phyloP scores from a whole-genome alignment of 2,329 filamentous ascomycete genomes.

The Drechslera avenae region DNA sequence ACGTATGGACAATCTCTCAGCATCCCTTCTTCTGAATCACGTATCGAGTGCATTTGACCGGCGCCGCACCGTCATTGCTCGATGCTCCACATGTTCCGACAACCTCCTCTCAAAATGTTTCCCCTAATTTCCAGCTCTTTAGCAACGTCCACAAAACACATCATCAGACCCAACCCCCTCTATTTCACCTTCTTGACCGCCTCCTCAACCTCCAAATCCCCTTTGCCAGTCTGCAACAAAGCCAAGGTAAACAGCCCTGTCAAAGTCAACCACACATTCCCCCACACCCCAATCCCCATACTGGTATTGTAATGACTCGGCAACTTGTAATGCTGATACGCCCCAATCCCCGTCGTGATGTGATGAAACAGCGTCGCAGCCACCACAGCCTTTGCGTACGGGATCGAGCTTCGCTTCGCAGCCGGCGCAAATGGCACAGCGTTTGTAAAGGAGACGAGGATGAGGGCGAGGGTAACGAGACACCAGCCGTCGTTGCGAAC shows the following conservation, averaged over 20 bases:
- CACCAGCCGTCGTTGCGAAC: slow-evolving; percentile 35
- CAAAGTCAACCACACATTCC: slow-evolving; percentile 31
- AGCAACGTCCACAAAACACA: no score
- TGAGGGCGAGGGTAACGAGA: slow-evolving; percentile 31
- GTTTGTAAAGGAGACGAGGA: slow-evolving; percentile 30
- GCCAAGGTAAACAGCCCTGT: slow-evolving; percentile 23
- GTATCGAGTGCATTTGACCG: no score
- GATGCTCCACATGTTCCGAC: no score
- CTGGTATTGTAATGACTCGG: slow-evolving; percentile 32
- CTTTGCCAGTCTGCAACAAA: slow-evolving; percentile 14
- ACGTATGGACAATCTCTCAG: no score
- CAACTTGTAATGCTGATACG: slow-evolving; percentile 34
- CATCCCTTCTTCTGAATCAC: no score
- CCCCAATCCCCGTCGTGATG: slow-evolving; percentile 27
- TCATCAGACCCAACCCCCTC: no score
- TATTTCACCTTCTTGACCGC: slow-evolving; percentile 20
- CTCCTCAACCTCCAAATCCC: slow-evolving; percentile 13
- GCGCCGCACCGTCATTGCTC: no score
- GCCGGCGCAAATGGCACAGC: slow-evolving; percentile 23
- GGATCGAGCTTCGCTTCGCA: slow-evolving; percentile 6
- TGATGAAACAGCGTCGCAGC: slow-evolving; percentile 34
- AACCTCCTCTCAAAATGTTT: no score
- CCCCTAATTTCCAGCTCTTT: no score
- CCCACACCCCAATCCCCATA: slow-evolving; percentile 35
- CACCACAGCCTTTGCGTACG: slow-evolving; percentile 28